Base-by-base conservation (phyloP, 768 basidiomycete species). In the Boletus sp. region DNA sequence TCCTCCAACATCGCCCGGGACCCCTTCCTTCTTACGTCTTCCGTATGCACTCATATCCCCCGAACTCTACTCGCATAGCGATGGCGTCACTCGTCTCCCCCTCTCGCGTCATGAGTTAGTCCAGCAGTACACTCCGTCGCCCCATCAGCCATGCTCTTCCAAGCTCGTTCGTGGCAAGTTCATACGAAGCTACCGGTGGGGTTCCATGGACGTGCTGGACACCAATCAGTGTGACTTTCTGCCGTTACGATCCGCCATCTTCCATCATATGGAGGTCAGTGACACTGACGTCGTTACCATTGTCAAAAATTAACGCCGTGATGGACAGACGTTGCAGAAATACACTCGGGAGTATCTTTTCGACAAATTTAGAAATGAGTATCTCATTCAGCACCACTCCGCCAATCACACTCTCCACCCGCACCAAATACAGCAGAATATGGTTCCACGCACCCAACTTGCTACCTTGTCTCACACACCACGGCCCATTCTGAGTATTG, bases 41-140 rank as follows among this genome's bases (percentile, higher is more conserved):
- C 90, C 90, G n/a, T 92, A 90, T 73, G 88, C 91, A 15, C 81
- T 92, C 68, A 84, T 91, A 65, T 87, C 91, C 8, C 91, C 91
- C 18, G 91, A 92, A 73, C 78, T 82, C 54, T 92, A 90, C 73
- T 88, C 89, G 50, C 89, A 92, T 73, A 89, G 87, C 70, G 90
- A 92, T 67, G 90, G 90, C 10, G 85, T 91, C 52, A 71, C 79
- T 41, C 78, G 85, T 56, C 73, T 76, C 29, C 71, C 80, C 29
- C 78, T 75, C 20, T 80, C 86, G 10, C 85, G 90, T 47, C 84
- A 87, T 64, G 89, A 91, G 65, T 80, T 91, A 29, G 78, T 86
- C 47, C 81, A 83, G 45, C 86, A 88, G 69, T 91, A 92, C 77
- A 80, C 84, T 59, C 87, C 86, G 60, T 81, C 82, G 15, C 66